These are phyloP conservation scores for Juglanconis oblonga DNA, from an alignment of 2,329 filamentous ascomycete genomes.

Conservation along the genomic window DNA sequence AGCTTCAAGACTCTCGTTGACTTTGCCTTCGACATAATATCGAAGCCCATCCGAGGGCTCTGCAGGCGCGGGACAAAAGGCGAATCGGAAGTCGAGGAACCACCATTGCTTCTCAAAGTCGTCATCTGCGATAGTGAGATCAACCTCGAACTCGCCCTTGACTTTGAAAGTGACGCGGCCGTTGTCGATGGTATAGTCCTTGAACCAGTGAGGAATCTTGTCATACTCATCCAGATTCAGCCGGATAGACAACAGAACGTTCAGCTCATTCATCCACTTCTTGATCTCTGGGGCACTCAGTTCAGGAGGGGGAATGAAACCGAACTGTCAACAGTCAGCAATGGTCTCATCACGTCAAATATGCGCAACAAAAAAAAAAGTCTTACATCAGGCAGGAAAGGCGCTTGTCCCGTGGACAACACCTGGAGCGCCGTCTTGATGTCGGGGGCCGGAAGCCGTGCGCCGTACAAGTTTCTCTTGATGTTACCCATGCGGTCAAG, in stretches of 20 bases:
- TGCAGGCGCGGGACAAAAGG: slow-evolving; percentile 68
- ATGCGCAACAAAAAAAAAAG: slow-evolving; percentile 17
- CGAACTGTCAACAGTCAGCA: slow-evolving; percentile 49
- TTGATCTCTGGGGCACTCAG: slow-evolving; percentile 71
- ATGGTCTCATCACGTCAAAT: slow-evolving; percentile 26
- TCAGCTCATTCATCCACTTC: slow-evolving; percentile 74
- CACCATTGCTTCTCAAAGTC: slow-evolving; percentile 81
- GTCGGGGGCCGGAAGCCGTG: slow-evolving; percentile 84
- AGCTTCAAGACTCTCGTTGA: slow-evolving; percentile 68
- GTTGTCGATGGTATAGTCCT: slow-evolving; percentile 72
- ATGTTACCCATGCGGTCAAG: slow-evolving; percentile 66
- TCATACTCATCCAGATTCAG: slow-evolving; percentile 83
- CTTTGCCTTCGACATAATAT: slow-evolving; percentile 62
- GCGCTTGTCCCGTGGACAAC: slow-evolving; percentile 72
- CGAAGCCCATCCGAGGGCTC: slow-evolving; percentile 62
- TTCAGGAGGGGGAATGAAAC: slow-evolving; percentile 71
- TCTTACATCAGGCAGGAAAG: slow-evolving; percentile 75
- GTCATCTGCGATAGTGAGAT: slow-evolving; percentile 86
- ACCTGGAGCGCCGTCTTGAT: slow-evolving; percentile 85
- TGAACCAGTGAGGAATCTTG: slow-evolving; percentile 70
- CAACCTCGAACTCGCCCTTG: slow-evolving; percentile 82
- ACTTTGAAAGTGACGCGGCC: slow-evolving; percentile 91
- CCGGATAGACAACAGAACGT: slow-evolving; percentile 77
- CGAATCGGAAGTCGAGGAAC: slow-evolving; percentile 88
- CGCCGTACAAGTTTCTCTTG: slow-evolving; percentile 68